Evolutionary conservation across 768 basidiomycete genomes (phyloP), one percentile per base, ranked within the genome.

Genomic region (Trametes maxima): DNA sequence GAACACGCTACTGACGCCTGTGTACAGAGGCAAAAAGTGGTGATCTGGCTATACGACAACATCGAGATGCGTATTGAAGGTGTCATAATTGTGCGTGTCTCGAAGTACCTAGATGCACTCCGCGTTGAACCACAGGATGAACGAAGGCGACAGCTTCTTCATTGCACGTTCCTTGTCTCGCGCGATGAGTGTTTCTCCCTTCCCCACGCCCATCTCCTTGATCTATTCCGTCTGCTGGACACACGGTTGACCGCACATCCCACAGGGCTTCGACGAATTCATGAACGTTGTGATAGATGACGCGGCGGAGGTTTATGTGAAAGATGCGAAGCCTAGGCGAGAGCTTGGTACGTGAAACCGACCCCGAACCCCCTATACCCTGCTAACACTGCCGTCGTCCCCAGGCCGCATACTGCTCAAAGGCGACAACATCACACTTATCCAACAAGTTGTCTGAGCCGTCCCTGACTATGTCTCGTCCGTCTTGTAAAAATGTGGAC

Each of bases 281-380:
- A 99, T 99, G 96, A 99, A 99, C 72, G 77, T 99, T 33, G 92
- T 98, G 37, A 77, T 99, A 22, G 96, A 99, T 67, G 92, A 97
- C 50, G 94, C 95, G 45, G 84, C 85, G 53, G 96, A 99, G 74
- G 88, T 97, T 12, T 96, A 86, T 70, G 86, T 95, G 50, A 94
- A 94, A 73, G 94, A 93, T 62, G 87, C 85, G 55, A 92, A 95
- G 76, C 90, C 93, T 46, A 81, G 90, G 68, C 79, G 86, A 75
- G 87, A 93, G 63, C 80, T 98, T 42, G 95, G 95, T 94, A 65
- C 57, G 85, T 75, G 39, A 12, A 17, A 43, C 24, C 3, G 22
- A 14, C 33, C 58, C 57, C 39, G 1, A 17, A 2, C 0, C 35
- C 6, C 21, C 4, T 8, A 6, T 13, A 24, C 11, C 4, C 3